A percentile compares a stretch with the other conserved stretches of the same genome.
Conservation (phyloP, 148 eudicot species). For the Pharnaceum exiguum region DNA sequence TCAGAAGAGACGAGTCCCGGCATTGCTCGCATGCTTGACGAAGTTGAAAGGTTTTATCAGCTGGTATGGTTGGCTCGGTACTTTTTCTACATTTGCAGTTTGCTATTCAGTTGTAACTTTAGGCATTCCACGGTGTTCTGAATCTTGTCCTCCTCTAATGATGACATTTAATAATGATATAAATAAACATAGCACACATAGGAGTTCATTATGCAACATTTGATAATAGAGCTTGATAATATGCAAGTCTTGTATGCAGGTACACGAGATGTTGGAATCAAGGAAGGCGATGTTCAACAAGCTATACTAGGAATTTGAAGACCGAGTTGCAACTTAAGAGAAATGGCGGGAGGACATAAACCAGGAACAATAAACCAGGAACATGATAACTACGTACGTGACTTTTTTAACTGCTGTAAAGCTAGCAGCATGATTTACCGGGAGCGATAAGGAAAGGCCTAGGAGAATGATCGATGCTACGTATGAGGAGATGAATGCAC, state of each 20-base stretch:
- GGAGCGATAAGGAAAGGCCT: slow-evolving; percentile 86
- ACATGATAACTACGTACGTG: background rate
- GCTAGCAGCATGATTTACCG: slow-evolving; percentile 57
- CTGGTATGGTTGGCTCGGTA: slow-evolving; percentile 41
- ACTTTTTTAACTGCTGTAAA: slow-evolving; percentile 4
- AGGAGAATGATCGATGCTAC: slow-evolving; percentile 68
- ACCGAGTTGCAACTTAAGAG: slow-evolving; percentile 67
- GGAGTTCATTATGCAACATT: too few relatives aligned
- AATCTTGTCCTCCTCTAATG: too few relatives aligned
- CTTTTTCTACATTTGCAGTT: background rate
- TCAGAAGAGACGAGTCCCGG: slow-evolving; percentile 80
- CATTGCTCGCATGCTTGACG: slow-evolving; percentile 61
- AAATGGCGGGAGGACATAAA: too few relatives aligned
- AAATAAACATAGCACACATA: too few relatives aligned
- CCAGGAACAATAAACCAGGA: too few relatives aligned
- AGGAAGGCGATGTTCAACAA: slow-evolving; percentile 68
- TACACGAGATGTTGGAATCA: slow-evolving; percentile 78
- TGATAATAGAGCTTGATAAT: too few relatives aligned
- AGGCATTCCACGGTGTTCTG: slow-evolving; percentile 4
- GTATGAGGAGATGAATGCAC: slow-evolving; percentile 55
- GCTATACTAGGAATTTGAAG: slow-evolving; percentile 70
- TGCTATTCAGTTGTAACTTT: background rate
- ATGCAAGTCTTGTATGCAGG: slow-evolving; percentile 52
- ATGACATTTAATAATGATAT: too few relatives aligned
- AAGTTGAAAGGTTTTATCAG: slow-evolving; percentile 66